A percentile compares a stretch with the other conserved stretches of the same genome.
phyloP scores from a whole-genome alignment of 805 yeast genomes.

The Monosporozyma yasuniensis region DNA sequence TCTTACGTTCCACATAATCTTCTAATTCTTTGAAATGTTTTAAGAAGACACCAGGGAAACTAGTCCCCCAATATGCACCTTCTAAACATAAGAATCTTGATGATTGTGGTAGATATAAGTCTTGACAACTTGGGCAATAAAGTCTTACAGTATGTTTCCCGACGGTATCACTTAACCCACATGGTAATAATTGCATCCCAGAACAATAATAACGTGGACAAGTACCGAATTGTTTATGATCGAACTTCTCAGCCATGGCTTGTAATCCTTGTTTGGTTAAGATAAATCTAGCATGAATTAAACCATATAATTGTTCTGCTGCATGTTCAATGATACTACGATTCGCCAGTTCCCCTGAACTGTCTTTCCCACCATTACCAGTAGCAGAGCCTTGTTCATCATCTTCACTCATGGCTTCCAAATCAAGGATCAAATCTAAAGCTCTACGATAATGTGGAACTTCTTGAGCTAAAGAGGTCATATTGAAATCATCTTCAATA shows the following conservation, averaged over 20 bases:
- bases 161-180: constrained; percentile 83
- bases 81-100: constrained; percentile 83
- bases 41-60: constrained; percentile 87
- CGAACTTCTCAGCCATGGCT: constrained; percentile 89
- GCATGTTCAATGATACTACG: constrained; percentile 69
- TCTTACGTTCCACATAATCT: constrained; percentile 55
- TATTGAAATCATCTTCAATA: constrained; percentile 92
- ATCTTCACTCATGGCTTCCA: constrained; percentile 45
- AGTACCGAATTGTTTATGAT: constrained; percentile 76
- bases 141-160: constrained; percentile 88
- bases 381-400: constrained; percentile 19
- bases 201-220: constrained; percentile 89
- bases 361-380: constrained; percentile 16
- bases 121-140: constrained; percentile 92
- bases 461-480: constrained; percentile 76
- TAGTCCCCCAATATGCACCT: constrained; percentile 95
- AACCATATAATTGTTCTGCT: constrained; percentile 87
- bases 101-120: constrained; percentile 78
- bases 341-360: constrained; percentile 35
- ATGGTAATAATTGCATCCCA: constrained; percentile 82
- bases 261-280: constrained; percentile 83
- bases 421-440: constrained; percentile 78
- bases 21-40: constrained; percentile 89
- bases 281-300: constrained; percentile 88
- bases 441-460: constrained; percentile 92